A percentile compares a stretch with the other conserved stretches of the same genome.
Conservation (phyloP, 257 asterid genomes). For the Marsdenia floribunda region DNA sequence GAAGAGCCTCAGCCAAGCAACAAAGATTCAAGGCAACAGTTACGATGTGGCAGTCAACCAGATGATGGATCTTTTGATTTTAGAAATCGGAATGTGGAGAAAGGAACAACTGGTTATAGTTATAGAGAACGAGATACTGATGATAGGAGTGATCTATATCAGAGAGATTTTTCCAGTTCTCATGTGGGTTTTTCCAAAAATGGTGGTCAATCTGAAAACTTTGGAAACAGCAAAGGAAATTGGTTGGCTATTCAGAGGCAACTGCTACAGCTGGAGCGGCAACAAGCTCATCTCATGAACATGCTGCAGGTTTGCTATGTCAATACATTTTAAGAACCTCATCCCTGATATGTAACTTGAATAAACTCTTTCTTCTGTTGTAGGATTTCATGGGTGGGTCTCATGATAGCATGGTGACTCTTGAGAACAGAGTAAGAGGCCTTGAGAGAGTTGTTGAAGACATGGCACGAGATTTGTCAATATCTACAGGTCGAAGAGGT, state of each 20-base stretch:
- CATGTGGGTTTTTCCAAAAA: constrained; percentile 48
- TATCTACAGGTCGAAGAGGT: constrained; percentile 77
- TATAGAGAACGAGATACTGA: constrained; percentile 30
- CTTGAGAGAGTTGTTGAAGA: constrained; percentile 97
- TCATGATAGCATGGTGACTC: constrained; percentile 90
- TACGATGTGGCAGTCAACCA: constrained; percentile 36
- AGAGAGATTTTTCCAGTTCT: constrained; percentile 46
- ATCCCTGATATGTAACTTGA: constrained; percentile 19
- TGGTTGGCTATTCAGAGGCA: constrained; percentile 94
- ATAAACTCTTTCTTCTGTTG: constrained; percentile 22
- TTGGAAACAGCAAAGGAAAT: constrained; percentile 62
- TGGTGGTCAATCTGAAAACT: constrained; percentile 62
- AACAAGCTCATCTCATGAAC: constrained; percentile 85
- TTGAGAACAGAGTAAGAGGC: constrained; percentile 88
- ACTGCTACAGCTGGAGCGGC: constrained; percentile 78
- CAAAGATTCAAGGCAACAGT: constrained; percentile 40
- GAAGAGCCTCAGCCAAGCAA: constrained; percentile 49
- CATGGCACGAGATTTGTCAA: constrained; percentile 91
- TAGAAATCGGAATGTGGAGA: constrained; percentile 34
- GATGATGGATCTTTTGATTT: constrained; percentile 31
- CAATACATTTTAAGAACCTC: constrained; percentile 3
- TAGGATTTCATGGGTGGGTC: constrained; percentile 99
- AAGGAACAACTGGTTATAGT: constrained; percentile 33
- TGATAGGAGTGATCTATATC: constrained; percentile 43
- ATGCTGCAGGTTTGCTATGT: constrained; percentile 73